Conservation (phyloP, 495 filamentous ascomycete species). For the Parachaetomium inaequale region DNA sequence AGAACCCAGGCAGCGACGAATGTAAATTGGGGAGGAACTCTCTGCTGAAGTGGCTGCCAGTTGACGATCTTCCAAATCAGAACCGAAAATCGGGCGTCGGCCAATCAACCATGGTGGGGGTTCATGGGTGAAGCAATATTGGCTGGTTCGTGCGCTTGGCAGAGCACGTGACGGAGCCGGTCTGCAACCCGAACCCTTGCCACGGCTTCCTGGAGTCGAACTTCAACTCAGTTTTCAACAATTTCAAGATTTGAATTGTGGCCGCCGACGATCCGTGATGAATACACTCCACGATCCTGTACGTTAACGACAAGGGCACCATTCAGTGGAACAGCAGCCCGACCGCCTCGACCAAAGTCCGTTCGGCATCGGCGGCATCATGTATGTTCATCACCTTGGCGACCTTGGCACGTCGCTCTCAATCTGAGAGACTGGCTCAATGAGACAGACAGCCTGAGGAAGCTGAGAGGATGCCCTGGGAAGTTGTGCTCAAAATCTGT, state of each 20-base stretch:
- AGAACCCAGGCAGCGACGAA: slow-evolving; percentile 20
- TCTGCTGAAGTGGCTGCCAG: slow-evolving; percentile 16
- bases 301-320: too few species aligned
- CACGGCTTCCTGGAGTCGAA: background rate
- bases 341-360: too few species aligned
- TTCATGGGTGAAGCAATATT: slow-evolving; percentile 21
- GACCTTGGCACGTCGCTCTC: background rate
- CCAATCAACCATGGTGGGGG: slow-evolving; percentile 39
- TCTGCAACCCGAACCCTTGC: background rate
- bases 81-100: slow-evolving; percentile 30
- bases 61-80: slow-evolving; percentile 28
- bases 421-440: background rate
- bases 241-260: too few species aligned
- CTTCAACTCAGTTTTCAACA: background rate
- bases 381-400: background rate
- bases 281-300: too few species aligned
- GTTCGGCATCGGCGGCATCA: background rate
- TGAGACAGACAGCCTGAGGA: background rate
- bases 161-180: background rate
- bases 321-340: too few species aligned
- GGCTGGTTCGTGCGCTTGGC: slow-evolving; percentile 16
- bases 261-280: too few species aligned
- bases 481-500: too few species aligned
- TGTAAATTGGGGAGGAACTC: slow-evolving; percentile 10
- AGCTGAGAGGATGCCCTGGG: background rate